Evolutionary conservation across 2,329 filamentous ascomycete genomes (phyloP), one percentile per base, ranked within the genome.

Genomic region (Microsporum audouinii): DNA sequence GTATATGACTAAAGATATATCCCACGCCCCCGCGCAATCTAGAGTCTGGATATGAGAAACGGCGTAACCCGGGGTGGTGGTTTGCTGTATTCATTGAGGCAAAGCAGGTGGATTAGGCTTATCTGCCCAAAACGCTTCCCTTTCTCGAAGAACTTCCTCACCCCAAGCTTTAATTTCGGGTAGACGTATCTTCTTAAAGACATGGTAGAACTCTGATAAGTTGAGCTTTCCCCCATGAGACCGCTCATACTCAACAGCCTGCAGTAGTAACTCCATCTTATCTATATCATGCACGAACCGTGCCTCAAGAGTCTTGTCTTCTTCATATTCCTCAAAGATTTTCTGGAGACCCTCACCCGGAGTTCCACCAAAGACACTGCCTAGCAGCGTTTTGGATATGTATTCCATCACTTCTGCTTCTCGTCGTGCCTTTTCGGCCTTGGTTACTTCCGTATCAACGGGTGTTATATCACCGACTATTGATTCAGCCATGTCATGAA

Each of bases 401-500:
- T 90, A 96, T 69, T 96, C 88, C 90, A 99, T 97, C 0, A 91
- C 95, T 55, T 86, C 83, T 0, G 86, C 82, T 75, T 99, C 94
- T 63, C 94, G 86, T 14, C 91, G 82, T 72, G 80, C 88, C 81
- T 99, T 99, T 76, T 99, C 94, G 2, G 80, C 75, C 75, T 97
- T 99, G 60, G 84, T 73, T 0, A 99, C 84, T 17, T 85, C 84
- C 34, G 66, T 66, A 71, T 99, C 94, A 2, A 94, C 86, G 0
- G 94, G 94, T 0, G 94, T 99, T 71, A 99, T 96, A 77, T 99
- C 94, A 62, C 94, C 94, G 14, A 99, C 94, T 0, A 99, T 79
- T 3, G 88, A 82, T 75, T 99, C 94, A 8, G 94, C 94, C 90
- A 99, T 96, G 77, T 99, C 94, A 78, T 99, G 94, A 51, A 99